phyloP scores from a whole-genome alignment of 768 basidiomycete species.

The Boletus sp. region DNA sequence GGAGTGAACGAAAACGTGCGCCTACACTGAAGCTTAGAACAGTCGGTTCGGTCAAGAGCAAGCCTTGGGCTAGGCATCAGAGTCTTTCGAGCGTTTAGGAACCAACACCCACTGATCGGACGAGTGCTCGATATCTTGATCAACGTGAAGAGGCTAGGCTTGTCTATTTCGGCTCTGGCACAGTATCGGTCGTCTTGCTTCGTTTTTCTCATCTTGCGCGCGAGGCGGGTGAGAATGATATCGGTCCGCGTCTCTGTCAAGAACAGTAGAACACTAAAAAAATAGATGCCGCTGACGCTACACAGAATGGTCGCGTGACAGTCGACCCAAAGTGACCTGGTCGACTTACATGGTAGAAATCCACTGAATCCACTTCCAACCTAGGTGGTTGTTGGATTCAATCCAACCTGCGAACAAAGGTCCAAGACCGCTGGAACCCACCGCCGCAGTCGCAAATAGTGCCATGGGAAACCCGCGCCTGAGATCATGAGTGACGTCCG shows the following conservation, averaged over 20 bases:
- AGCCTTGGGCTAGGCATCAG: conserved; percentile 9
- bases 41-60: conserved; percentile 53
- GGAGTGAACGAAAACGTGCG: not conserved
- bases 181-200: conserved; percentile 63
- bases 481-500: conserved; percentile 7
- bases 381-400: conserved; percentile 51
- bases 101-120: conserved; percentile 59
- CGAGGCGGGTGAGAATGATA: conserved; percentile 65
- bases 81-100: not conserved
- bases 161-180: conserved; percentile 62
- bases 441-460: conserved; percentile 57
- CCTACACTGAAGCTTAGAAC: conserved; percentile 71
- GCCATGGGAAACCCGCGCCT: conserved; percentile 81
- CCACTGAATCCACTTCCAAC: conserved; percentile 88
- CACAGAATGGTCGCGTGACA: not conserved
- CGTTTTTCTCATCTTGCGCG: conserved; percentile 58
- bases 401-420: conserved; percentile 66
- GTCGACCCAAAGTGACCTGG: not conserved
- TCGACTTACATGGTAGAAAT: conserved; percentile 57
- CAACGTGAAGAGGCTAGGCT: conserved; percentile 49
- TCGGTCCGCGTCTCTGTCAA: conserved; percentile 73
- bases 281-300: conserved; percentile 52
- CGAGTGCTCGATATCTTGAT: conserved; percentile 70
- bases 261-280: conserved; percentile 48
- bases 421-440: conserved; percentile 62